A percentile compares a stretch with the other conserved stretches of the same genome.
These are phyloP conservation scores for Volvox africanus DNA, from an alignment of 139 green algal genomes.

Conservation along the genomic window DNA sequence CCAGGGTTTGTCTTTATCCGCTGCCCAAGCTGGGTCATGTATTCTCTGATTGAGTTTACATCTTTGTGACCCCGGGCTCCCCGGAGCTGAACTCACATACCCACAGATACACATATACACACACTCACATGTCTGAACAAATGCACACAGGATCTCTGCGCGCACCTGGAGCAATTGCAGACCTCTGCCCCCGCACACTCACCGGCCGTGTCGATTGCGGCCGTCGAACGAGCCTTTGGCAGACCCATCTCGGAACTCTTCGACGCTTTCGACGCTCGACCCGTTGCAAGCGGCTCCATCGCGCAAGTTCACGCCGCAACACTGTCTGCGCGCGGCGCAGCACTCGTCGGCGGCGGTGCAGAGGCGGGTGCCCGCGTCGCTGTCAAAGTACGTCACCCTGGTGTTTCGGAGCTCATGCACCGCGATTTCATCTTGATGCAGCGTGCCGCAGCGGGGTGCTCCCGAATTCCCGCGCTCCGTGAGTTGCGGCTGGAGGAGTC, in stretches of 20 bases:
- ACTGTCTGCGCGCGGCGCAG: constrained; percentile 50
- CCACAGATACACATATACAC: no score
- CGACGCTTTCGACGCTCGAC: constrained; percentile 83
- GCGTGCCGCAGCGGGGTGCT: constrained; percentile 63
- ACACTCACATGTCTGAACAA: no score
- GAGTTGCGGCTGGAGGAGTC: constrained; percentile 87
- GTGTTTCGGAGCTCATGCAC: constrained; percentile 79
- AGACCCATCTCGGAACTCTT: constrained; percentile 85
- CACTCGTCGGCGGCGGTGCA: constrained; percentile 37
- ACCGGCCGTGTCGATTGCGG: constrained; percentile 49
- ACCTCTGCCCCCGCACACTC: constrained; percentile 78
- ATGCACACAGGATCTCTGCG: constrained; percentile 73
- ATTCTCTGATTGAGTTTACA: no score
- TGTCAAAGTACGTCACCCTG: constrained; percentile 85
- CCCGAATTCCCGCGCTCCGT: constrained; percentile 67
- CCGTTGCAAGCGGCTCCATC: constrained; percentile 95
- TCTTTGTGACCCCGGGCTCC: no score
- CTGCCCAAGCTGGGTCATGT: no score
- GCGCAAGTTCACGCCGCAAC: constrained; percentile 87
- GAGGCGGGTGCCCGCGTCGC: constrained; percentile 67
- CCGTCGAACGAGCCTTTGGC: constrained; percentile 82
- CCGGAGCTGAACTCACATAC: no score
- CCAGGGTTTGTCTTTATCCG: no score
- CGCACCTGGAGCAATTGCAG: constrained; percentile 77
- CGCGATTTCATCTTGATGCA: constrained; percentile 91